phyloP scores from a whole-genome alignment of 768 basidiomycete genomes.

The Termitomyces bulborhizus region DNA sequence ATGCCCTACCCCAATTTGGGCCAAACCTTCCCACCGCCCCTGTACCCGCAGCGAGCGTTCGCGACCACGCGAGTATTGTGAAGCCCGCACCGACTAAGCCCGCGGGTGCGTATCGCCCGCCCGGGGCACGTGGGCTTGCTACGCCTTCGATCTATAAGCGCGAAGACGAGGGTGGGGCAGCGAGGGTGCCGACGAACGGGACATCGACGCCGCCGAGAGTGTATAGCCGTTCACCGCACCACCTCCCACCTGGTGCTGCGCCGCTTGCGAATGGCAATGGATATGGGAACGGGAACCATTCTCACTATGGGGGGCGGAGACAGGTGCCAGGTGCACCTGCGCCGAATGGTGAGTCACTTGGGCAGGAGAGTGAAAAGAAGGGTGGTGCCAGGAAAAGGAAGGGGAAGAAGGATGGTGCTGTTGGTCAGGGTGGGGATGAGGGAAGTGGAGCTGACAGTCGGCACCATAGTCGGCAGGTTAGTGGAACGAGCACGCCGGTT shows the following conservation, averaged over 20 bases:
- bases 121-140: slow-evolving; percentile 83
- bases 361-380: slow-evolving; percentile 29
- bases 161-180: slow-evolving; percentile 80
- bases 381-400: slow-evolving; percentile 30
- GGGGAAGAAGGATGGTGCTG: slow-evolving; percentile 40
- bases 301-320: slow-evolving; percentile 29
- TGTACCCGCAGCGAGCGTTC: slow-evolving; percentile 52
- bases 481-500: slow-evolving; percentile 7
- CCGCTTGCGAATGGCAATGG: slow-evolving; percentile 17
- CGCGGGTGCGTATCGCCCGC: slow-evolving; percentile 31
- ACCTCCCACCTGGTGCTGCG: slow-evolving; percentile 36
- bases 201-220: slow-evolving; percentile 57
- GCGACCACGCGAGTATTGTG: slow-evolving; percentile 36
- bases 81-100: slow-evolving; percentile 47
- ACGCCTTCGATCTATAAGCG: slow-evolving; percentile 88
- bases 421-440: slow-evolving; percentile 33
- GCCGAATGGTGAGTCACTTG: slow-evolving; percentile 29
- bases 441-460: slow-evolving; percentile 27
- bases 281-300: slow-evolving; percentile 12
- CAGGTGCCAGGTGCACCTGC: slow-evolving; percentile 72
- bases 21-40: slow-evolving; percentile 64
- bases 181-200: slow-evolving; percentile 39
- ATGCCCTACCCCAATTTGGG: slow-evolving; percentile 63
- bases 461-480: slow-evolving; percentile 20
- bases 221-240: slow-evolving; percentile 51